Percentiles rank a stretch among this genome's conserved stretches.
Conservation (phyloP, 768 basidiomycete species). For the Amanita rubescens region DNA sequence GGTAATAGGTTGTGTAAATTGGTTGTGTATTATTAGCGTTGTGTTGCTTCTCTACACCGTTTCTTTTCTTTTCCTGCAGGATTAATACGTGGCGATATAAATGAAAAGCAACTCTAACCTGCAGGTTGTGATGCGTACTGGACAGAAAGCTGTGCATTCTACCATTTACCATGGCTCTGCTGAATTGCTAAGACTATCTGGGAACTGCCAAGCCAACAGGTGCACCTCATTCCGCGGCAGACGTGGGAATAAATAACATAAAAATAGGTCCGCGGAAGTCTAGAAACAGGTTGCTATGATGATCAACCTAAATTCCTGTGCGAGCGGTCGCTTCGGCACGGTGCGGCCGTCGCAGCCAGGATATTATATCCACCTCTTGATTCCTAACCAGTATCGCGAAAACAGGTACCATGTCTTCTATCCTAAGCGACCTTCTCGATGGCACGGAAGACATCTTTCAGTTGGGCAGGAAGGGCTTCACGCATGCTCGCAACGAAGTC, state of each 20-base stretch:
- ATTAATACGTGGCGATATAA: too few species aligned
- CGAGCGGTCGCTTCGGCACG: background rate
- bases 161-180: too few species aligned
- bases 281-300: background rate
- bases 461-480: background rate
- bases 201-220: background rate
- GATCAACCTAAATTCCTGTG: background rate
- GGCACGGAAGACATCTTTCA: background rate
- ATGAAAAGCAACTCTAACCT: too few species aligned
- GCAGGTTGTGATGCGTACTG: too few species aligned
- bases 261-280: background rate
- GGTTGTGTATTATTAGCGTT: background rate
- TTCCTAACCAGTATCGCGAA: background rate
- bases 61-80: too few species aligned
- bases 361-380: background rate
- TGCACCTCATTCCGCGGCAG: background rate
- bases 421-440: background rate
- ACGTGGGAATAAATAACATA: background rate
- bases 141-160: too few species aligned
- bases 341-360: background rate
- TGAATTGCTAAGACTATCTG: background rate
- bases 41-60: too few species aligned
- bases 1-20: background rate
- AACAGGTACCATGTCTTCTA: background rate
- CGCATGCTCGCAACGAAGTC: slow-evolving; percentile 22